Conservation (phyloP, 31 red algal genomes). For the Asparagopsis taxiformis region DNA sequence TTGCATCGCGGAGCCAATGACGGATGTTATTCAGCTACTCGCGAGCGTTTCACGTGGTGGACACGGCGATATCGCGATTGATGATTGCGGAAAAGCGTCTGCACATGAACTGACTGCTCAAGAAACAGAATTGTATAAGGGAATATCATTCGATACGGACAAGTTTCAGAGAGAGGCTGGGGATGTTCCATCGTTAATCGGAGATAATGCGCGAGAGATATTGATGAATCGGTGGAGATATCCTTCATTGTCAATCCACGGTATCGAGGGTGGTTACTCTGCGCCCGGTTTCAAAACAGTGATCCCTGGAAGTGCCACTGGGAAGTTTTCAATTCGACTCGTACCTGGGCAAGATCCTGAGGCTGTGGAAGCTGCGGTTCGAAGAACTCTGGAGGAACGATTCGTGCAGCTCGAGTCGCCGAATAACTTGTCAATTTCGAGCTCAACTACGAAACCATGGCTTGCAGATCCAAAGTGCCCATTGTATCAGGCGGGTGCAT, state of each 20-base stretch:
- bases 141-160: constrained; percentile 46
- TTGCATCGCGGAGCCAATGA: constrained; percentile 85
- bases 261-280: constrained; percentile 65
- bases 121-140: constrained; percentile 54
- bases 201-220: constrained; percentile 26
- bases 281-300: constrained; percentile 58
- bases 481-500: constrained; percentile 54
- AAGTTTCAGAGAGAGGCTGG: constrained; percentile 35
- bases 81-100: constrained; percentile 28
- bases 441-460: constrained; percentile 40
- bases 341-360: constrained; percentile 54
- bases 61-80: constrained; percentile 39
- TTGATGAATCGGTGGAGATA: constrained; percentile 74
- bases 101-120: constrained; percentile 10
- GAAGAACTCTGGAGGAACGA: constrained; percentile 19
- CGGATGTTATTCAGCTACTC: constrained; percentile 77
- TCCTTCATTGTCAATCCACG: constrained; percentile 82
- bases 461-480: constrained; percentile 44
- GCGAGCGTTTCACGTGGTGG: constrained; percentile 39
- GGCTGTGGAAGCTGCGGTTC: constrained; percentile 37
- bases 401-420: constrained; percentile 44
- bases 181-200: constrained; percentile 24
- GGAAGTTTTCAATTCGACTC: constrained; percentile 69
- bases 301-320: constrained; percentile 55
- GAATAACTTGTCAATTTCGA: constrained; percentile 48